Conservation (phyloP, 129 eudicot species). For the Oenanthe sinensis region DNA sequence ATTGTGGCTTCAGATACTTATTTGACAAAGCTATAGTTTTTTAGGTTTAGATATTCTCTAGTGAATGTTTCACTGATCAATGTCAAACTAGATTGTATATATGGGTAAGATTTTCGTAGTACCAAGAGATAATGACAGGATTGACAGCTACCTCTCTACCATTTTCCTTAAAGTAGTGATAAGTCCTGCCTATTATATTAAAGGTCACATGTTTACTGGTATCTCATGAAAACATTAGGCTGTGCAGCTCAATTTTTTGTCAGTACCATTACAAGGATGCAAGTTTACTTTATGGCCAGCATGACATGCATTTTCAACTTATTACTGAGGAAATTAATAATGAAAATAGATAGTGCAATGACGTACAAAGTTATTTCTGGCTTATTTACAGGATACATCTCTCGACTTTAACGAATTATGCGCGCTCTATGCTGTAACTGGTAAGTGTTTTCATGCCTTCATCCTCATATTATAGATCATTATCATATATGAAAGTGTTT, state of each 20-base stretch:
- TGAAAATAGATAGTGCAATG: not conserved
- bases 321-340: not conserved
- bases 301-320: not conserved
- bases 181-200: not conserved
- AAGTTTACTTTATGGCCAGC: not conserved
- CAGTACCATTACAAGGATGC: not conserved
- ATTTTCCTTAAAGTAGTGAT: not conserved
- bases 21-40: not conserved
- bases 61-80: not conserved
- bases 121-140: not conserved
- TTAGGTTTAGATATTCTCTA: not conserved
- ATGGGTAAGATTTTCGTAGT: not conserved
- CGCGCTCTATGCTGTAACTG: constrained; percentile 14
- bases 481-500: not conserved
- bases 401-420: not conserved
- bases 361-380: constrained; percentile 1
- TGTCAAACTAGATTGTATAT: not conserved
- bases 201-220: not conserved
- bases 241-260: not conserved
- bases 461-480: not conserved
- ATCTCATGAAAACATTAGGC: not conserved
- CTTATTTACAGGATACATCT: constrained; percentile 9
- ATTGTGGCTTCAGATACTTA: not conserved
- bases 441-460: constrained; percentile 17
- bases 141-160: not conserved